Base-by-base conservation (phyloP, 768 basidiomycete genomes). In the Russula vinacea region DNA sequence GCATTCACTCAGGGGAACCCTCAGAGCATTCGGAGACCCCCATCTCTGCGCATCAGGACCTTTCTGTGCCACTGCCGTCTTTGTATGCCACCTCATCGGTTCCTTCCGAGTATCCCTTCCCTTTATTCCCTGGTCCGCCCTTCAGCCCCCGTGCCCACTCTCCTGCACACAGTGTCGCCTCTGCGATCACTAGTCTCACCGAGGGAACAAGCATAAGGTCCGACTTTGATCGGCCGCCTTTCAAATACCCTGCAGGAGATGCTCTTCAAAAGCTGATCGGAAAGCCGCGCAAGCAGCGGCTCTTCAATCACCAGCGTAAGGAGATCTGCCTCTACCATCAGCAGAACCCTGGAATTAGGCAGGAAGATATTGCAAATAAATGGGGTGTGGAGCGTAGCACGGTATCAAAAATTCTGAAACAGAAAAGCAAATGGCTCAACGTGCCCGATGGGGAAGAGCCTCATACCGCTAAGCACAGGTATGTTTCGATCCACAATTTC, bases 361-460 rank as follows among this genome's bases (percentile, higher is more conserved):
- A 95, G 74, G 91, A 94, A 71, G 90, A 92, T 71, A 92, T 95
- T 69, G 93, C 88, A 5, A 77, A 78, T 13, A 76, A 77, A 37
- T 94, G 88, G 72, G 83, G 84, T 56, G 88, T 94, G 64, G 93
- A 95, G 71, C 85, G 93, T 58, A 94, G 91, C 76, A 95, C 93
- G n/a, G 88, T 95, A 74, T 90, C 89, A 76, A 94, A 95, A 77
- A 94, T 93, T 67, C 80, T 94, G 68, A 94, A 94, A 74, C 78
- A 88, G 71, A 92, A 89, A 75, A 79, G 81, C n/a, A 84, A 85
- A 67, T 95, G 92, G 92, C 77, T 94, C 71, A 85, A 81, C 68
- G 80, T 89, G 45, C 79, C 81, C 16, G 81, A 81, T 60, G 81
- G 85, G 70, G 82, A 83, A 62, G 80, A 78, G 63, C 77, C 83